These are phyloP conservation scores for Rhizoctonia solani DNA, from an alignment of 1,284 basidiomycete genomes.

Conservation along the genomic window DNA sequence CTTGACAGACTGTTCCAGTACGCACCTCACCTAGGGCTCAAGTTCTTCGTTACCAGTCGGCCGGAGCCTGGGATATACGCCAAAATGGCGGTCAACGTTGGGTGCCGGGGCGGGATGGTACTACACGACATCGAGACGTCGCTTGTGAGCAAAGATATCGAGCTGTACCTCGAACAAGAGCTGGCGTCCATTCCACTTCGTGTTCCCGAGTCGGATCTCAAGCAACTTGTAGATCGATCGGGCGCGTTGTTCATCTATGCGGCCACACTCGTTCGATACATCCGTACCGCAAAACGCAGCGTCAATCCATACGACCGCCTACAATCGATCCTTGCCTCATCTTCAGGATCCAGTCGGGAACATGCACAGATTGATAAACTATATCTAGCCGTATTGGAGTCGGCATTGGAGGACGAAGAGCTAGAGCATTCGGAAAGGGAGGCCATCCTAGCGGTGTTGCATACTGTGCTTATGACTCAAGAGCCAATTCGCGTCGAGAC, in stretches of 20 bases:
- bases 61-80: neutral
- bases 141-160: neutral
- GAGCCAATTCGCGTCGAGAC: neutral
- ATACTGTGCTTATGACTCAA: neutral
- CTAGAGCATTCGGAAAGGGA: neutral
- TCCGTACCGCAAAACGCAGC: neutral
- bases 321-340: neutral
- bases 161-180: neutral
- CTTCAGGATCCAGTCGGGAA: neutral
- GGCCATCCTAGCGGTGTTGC: neutral
- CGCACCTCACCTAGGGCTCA: neutral
- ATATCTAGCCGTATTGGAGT: neutral
- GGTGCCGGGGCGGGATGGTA: neutral
- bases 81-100: neutral
- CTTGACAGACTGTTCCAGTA: neutral
- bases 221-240: too few relatives aligned
- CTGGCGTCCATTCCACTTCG: neutral
- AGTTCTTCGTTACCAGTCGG: neutral
- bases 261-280: slow-evolving; percentile 3
- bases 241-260: slow-evolving; percentile 12
- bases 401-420: neutral
- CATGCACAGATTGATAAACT: neutral
- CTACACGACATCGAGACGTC: too few relatives aligned
- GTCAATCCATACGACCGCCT: neutral
- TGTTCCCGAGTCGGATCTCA: neutral